Evolutionary conservation across 1,284 basidiomycete species (phyloP).

Genomic region (Ustilago trichophora): DNA sequence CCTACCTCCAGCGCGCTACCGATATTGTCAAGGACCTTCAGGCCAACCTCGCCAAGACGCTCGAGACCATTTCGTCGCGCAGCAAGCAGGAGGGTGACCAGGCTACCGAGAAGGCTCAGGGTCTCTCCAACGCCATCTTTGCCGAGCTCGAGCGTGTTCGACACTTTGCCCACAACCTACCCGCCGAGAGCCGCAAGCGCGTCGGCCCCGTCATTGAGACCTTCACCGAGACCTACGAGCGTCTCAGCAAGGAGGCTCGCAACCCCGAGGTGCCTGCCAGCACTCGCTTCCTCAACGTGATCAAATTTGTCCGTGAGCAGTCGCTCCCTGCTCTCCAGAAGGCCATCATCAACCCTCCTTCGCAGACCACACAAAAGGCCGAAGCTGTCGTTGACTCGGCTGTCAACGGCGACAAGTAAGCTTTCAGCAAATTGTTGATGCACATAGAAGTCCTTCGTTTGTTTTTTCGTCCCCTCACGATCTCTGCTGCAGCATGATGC

Average conservation of each 20-base stretch:
- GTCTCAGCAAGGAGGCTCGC: slow-evolving; percentile 57
- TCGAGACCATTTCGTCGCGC: slow-evolving; percentile 52
- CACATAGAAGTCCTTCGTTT: neutral
- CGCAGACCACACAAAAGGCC: slow-evolving; percentile 13
- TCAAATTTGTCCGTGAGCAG: slow-evolving; percentile 59
- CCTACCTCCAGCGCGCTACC: slow-evolving; percentile 56
- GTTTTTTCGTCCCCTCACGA: neutral
- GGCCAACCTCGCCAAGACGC: slow-evolving; percentile 52
- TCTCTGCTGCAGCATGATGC: neutral
- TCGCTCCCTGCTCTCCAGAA: slow-evolving; percentile 63
- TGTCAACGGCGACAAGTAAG: slow-evolving; percentile 26
- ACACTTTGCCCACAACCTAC: slow-evolving; percentile 55
- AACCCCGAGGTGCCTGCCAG: slow-evolving; percentile 54
- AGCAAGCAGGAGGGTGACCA: slow-evolving; percentile 56
- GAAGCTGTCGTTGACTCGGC: slow-evolving; percentile 7
- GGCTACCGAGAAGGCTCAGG: slow-evolving; percentile 59
- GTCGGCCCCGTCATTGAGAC: slow-evolving; percentile 60
- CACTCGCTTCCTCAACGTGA: slow-evolving; percentile 56
- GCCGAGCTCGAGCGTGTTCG: slow-evolving; percentile 63
- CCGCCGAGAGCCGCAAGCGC: slow-evolving; percentile 61
- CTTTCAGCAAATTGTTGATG: no score
- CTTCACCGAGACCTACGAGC: slow-evolving; percentile 61
- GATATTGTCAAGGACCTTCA: slow-evolving; percentile 58
- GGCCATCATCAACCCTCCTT: slow-evolving; percentile 43
- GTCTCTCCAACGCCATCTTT: slow-evolving; percentile 56